These are phyloP conservation scores for Cydonia oblonga DNA, from an alignment of 331 rosid genomes.

Conservation along the genomic window DNA sequence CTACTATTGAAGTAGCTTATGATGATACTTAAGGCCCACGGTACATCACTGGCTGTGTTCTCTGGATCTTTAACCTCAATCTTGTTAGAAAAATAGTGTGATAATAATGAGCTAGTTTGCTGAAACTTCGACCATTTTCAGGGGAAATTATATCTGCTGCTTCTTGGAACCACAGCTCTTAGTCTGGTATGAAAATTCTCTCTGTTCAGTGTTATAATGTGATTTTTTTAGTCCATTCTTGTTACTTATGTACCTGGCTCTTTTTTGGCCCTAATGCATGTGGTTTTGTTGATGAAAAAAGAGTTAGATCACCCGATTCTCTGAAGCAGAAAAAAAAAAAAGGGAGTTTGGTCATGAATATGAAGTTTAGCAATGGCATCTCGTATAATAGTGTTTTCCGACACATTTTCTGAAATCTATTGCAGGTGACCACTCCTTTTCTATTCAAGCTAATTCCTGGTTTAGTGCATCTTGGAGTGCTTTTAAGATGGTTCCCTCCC, in stretches of 20 bases:
- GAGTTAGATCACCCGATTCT: background rate
- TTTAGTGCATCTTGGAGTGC: constrained; percentile 89
- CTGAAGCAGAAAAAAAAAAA: too few species aligned
- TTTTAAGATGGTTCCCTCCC: constrained; percentile 77
- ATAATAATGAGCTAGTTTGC: background rate
- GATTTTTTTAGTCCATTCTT: background rate
- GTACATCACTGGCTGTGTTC: background rate
- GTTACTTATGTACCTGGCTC: background rate
- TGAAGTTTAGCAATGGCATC: too few species aligned
- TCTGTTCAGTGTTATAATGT: background rate
- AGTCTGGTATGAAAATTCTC: constrained; percentile 30
- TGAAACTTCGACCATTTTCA: constrained; percentile 14
- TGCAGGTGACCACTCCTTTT: constrained; percentile 89
- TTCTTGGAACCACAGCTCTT: constrained; percentile 46
- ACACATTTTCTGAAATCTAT: background rate
- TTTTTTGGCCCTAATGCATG: background rate
- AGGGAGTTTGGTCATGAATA: too few species aligned
- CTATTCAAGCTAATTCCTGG: constrained; percentile 96
- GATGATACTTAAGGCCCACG: background rate
- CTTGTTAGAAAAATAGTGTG: background rate
- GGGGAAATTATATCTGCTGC: constrained; percentile 43
- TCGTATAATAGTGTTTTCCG: background rate
- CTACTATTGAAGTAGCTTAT: background rate
- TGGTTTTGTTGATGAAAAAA: background rate
- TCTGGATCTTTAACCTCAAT: background rate